Evolutionary conservation across 169 alveolate species (phyloP).

Genomic region (Plasmodium fragile): DNA sequence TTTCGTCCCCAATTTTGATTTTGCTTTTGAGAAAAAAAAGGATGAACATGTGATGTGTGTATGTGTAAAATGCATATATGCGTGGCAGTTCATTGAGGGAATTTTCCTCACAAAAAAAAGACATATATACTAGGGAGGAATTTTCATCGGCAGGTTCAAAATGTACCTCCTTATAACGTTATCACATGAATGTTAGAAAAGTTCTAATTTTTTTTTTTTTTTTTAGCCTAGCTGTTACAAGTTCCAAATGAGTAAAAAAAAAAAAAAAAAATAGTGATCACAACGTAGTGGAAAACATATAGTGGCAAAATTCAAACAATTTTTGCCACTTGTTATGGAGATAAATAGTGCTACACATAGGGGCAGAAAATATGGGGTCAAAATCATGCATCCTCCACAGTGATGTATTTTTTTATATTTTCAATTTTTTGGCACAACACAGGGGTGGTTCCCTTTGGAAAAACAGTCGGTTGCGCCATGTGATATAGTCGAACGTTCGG

Average conservation of each 20-base stretch:
- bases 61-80: not conserved
- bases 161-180: not conserved
- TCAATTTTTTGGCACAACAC: constrained; percentile 84
- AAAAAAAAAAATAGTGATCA: constrained; percentile 7
- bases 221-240: not conserved
- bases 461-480: constrained; percentile 79
- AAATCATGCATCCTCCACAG: constrained; percentile 77
- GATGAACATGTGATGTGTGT: constrained; percentile 1
- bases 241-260: constrained; percentile 13
- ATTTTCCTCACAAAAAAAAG: constrained; percentile 6
- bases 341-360: constrained; percentile 1
- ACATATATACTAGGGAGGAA: not conserved
- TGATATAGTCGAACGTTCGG: constrained; percentile 86
- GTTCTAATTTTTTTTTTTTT: not conserved
- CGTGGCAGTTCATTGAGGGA: not conserved
- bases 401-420: constrained; percentile 79
- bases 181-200: not conserved
- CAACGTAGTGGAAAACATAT: not conserved
- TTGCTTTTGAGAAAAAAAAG: not conserved
- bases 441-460: constrained; percentile 87
- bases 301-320: not conserved
- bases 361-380: not conserved
- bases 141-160: not conserved
- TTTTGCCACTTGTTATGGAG: not conserved
- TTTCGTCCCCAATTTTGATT: not conserved